A percentile compares a stretch with the other conserved stretches of the same genome.
phyloP scores from a whole-genome alignment of 176 grass and related monocot genomes.

The Eleusine coracana region DNA sequence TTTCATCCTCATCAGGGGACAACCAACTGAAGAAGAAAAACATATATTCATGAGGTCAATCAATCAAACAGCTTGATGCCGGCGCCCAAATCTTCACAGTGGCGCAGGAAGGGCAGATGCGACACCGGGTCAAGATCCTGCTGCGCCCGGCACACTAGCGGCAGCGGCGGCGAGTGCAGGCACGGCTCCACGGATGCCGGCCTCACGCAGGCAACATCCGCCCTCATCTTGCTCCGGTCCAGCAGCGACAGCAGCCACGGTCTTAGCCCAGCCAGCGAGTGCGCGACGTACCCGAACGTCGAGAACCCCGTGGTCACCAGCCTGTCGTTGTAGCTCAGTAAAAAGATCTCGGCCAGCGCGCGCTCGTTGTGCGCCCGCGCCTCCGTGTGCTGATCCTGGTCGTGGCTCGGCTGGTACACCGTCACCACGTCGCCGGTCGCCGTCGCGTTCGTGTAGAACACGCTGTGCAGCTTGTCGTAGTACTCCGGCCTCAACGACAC shows the following conservation, averaged over 20 bases:
- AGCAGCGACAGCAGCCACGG: constrained; percentile 44
- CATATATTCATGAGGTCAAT: not conserved
- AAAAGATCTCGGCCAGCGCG: constrained; percentile 72
- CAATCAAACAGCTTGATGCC: constrained; percentile 69
- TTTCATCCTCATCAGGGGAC: not conserved
- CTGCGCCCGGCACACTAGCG: constrained; percentile 51
- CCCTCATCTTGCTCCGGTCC: constrained; percentile 5
- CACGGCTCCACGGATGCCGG: constrained; percentile 73
- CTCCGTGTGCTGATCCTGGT: constrained; percentile 50
- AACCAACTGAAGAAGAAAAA: not conserved
- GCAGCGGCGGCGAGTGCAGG: constrained; percentile 65
- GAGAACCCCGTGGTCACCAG: constrained; percentile 59
- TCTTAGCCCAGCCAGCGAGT: constrained; percentile 58
- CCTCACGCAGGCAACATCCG: constrained; percentile 48
- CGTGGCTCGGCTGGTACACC: constrained; percentile 72
- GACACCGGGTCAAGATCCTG: constrained; percentile 40
- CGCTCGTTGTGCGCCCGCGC: constrained; percentile 57
- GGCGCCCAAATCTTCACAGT: constrained; percentile 56
- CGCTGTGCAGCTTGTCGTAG: constrained; percentile 63
- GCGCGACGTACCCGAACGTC: constrained; percentile 77
- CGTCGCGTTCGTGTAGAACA: constrained; percentile 65
- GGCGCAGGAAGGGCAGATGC: constrained; percentile 47
- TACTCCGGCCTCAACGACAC: constrained; percentile 58
- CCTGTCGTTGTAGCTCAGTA: constrained; percentile 58
- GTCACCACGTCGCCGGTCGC: constrained; percentile 54